Conservation (phyloP, 768 basidiomycete genomes). For the Pleurotus pulmonarius region DNA sequence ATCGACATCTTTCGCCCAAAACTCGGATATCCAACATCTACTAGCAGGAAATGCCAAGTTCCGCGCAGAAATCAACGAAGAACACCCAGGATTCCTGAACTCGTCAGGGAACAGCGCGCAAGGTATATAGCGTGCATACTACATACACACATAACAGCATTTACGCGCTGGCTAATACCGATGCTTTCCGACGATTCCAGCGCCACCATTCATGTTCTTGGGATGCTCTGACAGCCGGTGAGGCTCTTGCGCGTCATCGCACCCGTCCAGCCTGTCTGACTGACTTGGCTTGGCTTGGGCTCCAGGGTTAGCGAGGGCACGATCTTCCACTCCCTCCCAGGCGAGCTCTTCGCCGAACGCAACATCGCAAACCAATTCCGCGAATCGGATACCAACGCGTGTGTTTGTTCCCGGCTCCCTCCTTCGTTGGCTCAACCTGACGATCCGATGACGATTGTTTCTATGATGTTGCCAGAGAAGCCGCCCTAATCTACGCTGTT, state of each 20-base stretch:
- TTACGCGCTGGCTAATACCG: neutral
- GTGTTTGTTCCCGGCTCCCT: constrained; percentile 12
- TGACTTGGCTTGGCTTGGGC: neutral
- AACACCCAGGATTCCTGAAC: constrained; percentile 4
- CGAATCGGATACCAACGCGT: constrained; percentile 28
- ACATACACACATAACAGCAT: neutral
- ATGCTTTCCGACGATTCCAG: neutral
- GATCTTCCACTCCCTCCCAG: constrained; percentile 30
- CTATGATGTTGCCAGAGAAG: constrained; percentile 17
- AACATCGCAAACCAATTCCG: constrained; percentile 35
- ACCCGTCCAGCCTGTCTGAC: neutral
- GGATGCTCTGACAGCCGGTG: constrained; percentile 8
- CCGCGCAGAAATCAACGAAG: neutral
- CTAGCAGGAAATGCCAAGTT: neutral
- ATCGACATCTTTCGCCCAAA: constrained; percentile 1
- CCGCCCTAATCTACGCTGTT: constrained; percentile 31
- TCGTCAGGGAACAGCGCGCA: neutral
- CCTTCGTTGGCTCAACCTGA: too few species aligned
- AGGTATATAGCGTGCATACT: neutral
- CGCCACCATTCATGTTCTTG: constrained; percentile 6
- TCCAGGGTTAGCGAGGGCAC: constrained; percentile 18
- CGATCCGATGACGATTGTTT: neutral
- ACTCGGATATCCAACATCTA: neutral
- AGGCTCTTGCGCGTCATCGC: neutral
- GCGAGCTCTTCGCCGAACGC: constrained; percentile 27